Conservation (phyloP, 257 asterid genomes). For the Leptodermis oblonga region DNA sequence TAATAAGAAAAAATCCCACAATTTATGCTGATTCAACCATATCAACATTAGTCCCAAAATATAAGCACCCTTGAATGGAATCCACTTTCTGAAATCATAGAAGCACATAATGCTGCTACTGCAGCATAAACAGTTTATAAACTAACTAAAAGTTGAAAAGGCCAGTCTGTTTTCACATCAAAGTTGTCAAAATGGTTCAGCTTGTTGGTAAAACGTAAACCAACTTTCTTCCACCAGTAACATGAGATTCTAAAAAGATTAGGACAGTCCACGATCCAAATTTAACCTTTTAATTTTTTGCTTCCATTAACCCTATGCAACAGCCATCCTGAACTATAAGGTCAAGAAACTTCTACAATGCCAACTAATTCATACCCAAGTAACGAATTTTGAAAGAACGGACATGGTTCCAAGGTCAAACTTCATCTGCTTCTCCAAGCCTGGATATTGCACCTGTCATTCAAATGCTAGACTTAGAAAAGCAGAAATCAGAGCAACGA, state of each 20-base stretch:
- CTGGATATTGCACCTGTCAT: constrained; percentile 89
- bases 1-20: background rate
- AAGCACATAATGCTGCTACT: background rate
- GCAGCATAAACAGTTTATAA: background rate
- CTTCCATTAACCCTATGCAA: background rate
- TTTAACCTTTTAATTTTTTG: background rate
- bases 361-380: constrained; percentile 53
- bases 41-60: background rate
- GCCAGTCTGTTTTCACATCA: background rate
- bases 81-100: background rate
- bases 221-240: background rate
- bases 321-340: background rate
- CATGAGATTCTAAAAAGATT: background rate
- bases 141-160: background rate
- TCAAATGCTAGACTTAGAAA: constrained; percentile 12
- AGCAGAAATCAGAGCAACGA: constrained; percentile 9
- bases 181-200: constrained; percentile 3
- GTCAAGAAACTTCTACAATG: background rate
- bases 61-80: background rate
- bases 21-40: background rate
- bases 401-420: constrained; percentile 77
- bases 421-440: constrained; percentile 79
- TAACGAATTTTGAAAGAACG: constrained; percentile 56
- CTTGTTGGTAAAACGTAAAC: background rate
- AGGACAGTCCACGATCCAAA: background rate